Evolutionary conservation across 306 rosid genomes (phyloP), one percentile per base, ranked within the genome.

Genomic region (Fagus sylvatica): DNA sequence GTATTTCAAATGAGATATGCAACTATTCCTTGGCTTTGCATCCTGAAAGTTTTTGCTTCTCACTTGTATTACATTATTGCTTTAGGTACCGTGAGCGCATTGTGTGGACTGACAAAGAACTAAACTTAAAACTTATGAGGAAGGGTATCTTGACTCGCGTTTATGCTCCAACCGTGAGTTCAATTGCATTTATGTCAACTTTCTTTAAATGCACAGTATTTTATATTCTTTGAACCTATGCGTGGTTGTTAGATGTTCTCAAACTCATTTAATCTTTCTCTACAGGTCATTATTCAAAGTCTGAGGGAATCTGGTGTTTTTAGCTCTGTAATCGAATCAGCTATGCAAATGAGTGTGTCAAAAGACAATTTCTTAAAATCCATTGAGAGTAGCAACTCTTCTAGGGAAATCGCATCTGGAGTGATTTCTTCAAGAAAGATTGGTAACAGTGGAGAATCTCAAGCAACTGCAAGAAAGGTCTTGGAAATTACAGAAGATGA

Each of bases 71-170:
- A 11, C 60, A 53, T 48, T 72, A 78, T 80, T 83, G 78, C 65
- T 84, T 75, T 78, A 94, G 98, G 98, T 94, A 94, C 68, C 93
- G 85, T 3, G 98, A 94, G 75, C 94, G 80, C 59, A 82, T 94
- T 83, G 98, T 92, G 72, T 94, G 98, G 98, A 84, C 96, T 9
- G 91, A 92, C 81, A 84, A 76, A 80, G 33, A 82, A 37, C 83
- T 92, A 59, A 92, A 81, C 82, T 72, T 83, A 84, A 94, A 88
- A 80, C 94, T 94, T 68, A 32, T 89, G 82, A 90, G 88, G 87
- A 94, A 89, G 82, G 98, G 98, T 74, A 83, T 94, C 79, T 82
- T 94, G 82, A 83, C 97, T 73, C 97, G 97, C 80, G 87, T 94
- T 72, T 84, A 90, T 84, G 87, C 97, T 77, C 98, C 98, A 56